These are phyloP conservation scores for Eimeria maxima DNA, from an alignment of 169 alveolate genomes.

Conservation along the genomic window DNA sequence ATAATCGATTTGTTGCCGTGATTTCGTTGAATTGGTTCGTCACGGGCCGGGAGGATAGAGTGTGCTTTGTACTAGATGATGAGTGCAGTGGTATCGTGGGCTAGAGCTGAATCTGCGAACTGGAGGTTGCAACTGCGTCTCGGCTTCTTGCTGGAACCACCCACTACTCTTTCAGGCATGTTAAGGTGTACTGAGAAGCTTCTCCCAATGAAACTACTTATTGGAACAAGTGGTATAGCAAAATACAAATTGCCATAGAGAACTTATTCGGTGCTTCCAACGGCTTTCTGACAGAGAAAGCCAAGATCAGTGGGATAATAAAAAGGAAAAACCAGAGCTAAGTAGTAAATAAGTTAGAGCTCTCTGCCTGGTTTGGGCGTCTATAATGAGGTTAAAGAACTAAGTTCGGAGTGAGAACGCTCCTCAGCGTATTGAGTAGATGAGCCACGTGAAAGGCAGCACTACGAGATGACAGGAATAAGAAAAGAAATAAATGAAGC, in stretches of 20 bases:
- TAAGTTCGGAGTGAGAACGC: background rate
- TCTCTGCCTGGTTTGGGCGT: background rate
- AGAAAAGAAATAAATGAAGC: background rate
- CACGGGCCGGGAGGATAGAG: too few species aligned
- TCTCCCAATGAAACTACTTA: background rate
- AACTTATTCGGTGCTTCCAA: background rate
- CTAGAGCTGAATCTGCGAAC: background rate
- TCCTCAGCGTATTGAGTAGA: background rate
- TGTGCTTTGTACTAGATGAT: too few species aligned
- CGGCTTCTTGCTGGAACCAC: background rate
- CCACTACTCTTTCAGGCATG: background rate
- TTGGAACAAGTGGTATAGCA: background rate
- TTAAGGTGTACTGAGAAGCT: background rate
- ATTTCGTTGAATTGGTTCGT: too few species aligned
- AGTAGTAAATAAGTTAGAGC: background rate
- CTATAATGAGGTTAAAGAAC: background rate
- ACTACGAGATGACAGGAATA: background rate
- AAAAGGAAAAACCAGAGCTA: background rate
- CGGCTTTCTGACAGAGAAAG: background rate
- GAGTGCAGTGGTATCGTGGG: background rate
- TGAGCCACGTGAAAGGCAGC: background rate
- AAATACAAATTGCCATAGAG: background rate
- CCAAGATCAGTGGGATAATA: too few species aligned
- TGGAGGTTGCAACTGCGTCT: background rate
- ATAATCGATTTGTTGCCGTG: background rate